A percentile compares a stretch with the other conserved stretches of the same genome.
These are phyloP conservation scores for Dichomitus squalens DNA, from an alignment of 1,284 basidiomycete genomes.

Conservation along the genomic window DNA sequence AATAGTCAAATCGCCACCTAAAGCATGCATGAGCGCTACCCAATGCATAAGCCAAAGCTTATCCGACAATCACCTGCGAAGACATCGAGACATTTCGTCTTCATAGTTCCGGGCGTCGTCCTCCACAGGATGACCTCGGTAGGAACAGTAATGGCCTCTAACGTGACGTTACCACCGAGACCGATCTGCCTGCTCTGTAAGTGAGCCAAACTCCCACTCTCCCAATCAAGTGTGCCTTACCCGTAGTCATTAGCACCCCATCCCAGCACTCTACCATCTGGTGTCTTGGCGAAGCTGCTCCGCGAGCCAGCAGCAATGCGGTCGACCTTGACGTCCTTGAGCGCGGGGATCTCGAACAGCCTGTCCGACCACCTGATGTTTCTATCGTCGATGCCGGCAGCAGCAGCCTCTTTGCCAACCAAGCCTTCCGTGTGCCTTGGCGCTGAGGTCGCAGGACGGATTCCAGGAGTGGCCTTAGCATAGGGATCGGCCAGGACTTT, in stretches of 20 bases:
- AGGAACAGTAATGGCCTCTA: slow-evolving; percentile 80
- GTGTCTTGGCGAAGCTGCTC: slow-evolving; percentile 74
- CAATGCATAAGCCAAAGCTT: background rate
- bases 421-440: slow-evolving; percentile 7
- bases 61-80: slow-evolving; percentile 53
- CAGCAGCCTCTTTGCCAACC: slow-evolving; percentile 17
- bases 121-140: slow-evolving; percentile 83
- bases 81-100: slow-evolving; percentile 66
- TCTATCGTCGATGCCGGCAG: slow-evolving; percentile 42
- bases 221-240: slow-evolving; percentile 39
- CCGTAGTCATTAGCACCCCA: slow-evolving; percentile 90
- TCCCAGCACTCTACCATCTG: slow-evolving; percentile 79
- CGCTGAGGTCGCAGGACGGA: slow-evolving; percentile 27
- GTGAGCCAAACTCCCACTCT: background rate
- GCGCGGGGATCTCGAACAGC: slow-evolving; percentile 81
- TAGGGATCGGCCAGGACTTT: slow-evolving; percentile 57
- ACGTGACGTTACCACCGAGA: slow-evolving; percentile 67
- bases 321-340: slow-evolving; percentile 64
- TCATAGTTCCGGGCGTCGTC: slow-evolving; percentile 53
- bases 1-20: slow-evolving; percentile 78
- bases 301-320: slow-evolving; percentile 78
- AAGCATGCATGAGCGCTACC: slow-evolving; percentile 1
- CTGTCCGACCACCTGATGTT: slow-evolving; percentile 73
- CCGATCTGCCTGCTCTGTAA: slow-evolving; percentile 70
- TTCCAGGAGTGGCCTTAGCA: slow-evolving; percentile 38